phyloP scores from a whole-genome alignment of 495 filamentous ascomycete species.

The Pyrenopolyporus hunteri region DNA sequence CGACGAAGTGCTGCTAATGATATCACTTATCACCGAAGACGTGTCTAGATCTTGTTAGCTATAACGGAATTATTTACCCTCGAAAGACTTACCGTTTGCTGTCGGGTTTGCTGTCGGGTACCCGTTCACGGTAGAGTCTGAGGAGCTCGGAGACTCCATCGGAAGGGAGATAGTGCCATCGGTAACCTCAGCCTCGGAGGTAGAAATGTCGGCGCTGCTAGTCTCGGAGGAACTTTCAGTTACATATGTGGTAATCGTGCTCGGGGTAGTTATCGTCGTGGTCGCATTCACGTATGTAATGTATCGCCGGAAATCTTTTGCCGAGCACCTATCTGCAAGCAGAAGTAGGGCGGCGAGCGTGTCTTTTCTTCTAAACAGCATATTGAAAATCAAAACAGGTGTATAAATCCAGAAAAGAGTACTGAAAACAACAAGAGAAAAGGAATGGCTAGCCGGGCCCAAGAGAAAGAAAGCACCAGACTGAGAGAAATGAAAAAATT shows the following conservation, averaged over 20 bases:
- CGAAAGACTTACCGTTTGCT: not conserved
- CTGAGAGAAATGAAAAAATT: conserved; percentile 18
- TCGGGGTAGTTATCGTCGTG: not conserved
- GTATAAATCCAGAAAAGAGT: conserved; percentile 4
- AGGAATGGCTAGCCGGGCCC: conserved; percentile 22
- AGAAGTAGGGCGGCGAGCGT: conserved; percentile 14
- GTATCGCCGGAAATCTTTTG: conserved; percentile 1
- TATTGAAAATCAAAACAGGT: conserved; percentile 12
- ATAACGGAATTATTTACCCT: not conserved
- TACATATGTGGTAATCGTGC: not conserved
- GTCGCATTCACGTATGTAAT: conserved; percentile 2
- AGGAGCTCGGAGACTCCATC: not conserved
- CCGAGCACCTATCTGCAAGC: conserved; percentile 5
- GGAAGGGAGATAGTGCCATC: not conserved
- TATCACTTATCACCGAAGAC: not conserved
- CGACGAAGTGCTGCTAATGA: not conserved
- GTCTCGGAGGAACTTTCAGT: not conserved
- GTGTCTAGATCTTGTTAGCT: not conserved
- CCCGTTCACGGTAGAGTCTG: not conserved
- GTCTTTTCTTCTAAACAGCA: conserved; percentile 28
- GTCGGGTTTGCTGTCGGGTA: not conserved
- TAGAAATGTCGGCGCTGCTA: not conserved
- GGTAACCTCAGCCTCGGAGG: not conserved
- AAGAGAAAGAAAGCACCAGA: conserved; percentile 17
- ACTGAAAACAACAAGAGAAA: conserved; percentile 6